Evolutionary conservation across 23 red algal species (phyloP).

Genomic region (Chondrus crispus): DNA sequence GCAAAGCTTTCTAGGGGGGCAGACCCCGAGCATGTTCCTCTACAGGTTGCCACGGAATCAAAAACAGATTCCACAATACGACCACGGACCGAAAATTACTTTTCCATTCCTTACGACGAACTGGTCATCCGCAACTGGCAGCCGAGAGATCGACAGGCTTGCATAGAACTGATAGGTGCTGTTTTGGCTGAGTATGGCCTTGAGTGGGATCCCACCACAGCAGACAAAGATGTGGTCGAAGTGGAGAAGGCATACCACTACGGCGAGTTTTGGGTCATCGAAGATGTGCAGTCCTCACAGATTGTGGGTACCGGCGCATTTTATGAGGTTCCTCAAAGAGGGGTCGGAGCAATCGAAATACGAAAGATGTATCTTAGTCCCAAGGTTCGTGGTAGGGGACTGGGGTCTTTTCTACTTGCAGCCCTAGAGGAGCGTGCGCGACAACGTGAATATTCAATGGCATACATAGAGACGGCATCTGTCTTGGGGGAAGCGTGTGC

Average conservation of each 20-base stretch:
- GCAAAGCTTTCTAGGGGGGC: no score
- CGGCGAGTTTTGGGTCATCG: constrained; percentile 77
- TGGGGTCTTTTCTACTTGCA: constrained; percentile 48
- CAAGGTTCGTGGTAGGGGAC: constrained; percentile 43
- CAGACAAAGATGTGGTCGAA: constrained; percentile 53
- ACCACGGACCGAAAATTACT: neutral
- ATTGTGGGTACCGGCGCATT: constrained; percentile 68
- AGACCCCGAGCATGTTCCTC: no score
- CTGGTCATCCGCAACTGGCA: constrained; percentile 50
- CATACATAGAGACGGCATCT: constrained; percentile 28
- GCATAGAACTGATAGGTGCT: constrained; percentile 31
- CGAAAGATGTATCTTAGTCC: constrained; percentile 66
- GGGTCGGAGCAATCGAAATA: constrained; percentile 42
- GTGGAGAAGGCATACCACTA: constrained; percentile 18
- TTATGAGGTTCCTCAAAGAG: constrained; percentile 42
- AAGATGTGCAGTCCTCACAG: constrained; percentile 1
- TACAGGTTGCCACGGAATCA: neutral
- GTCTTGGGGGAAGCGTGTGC: constrained; percentile 29
- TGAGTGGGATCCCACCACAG: constrained; percentile 30
- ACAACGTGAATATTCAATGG: constrained; percentile 40
- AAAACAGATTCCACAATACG: neutral
- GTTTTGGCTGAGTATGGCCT: constrained; percentile 25
- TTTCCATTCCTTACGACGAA: constrained; percentile 53
- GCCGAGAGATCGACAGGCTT: constrained; percentile 20
- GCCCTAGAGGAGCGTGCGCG: constrained; percentile 57